A percentile compares a stretch with the other conserved stretches of the same genome.
Evolutionary conservation across 2,329 filamentous ascomycete genomes (phyloP).

Genomic region (Xylariaceae sp.): DNA sequence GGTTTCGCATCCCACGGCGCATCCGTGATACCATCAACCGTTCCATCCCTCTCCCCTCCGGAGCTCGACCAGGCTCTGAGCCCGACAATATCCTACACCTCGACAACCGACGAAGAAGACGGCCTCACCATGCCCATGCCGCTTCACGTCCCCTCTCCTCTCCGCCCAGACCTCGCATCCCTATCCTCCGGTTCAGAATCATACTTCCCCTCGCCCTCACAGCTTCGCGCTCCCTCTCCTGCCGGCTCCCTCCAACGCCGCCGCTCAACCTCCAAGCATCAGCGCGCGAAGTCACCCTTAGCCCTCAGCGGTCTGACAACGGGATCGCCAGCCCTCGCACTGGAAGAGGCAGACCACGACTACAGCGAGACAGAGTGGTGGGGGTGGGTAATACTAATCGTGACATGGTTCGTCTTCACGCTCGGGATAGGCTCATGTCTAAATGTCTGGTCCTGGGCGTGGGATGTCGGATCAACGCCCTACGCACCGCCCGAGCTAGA

Average conservation of each 20-base stretch:
- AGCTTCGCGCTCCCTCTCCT: conserved; percentile 16
- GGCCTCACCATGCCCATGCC: conserved; percentile 63
- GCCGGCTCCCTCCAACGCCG: conserved; percentile 38
- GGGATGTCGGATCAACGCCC: conserved; percentile 95
- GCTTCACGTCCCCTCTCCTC: conserved; percentile 39
- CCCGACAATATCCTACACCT: conserved; percentile 59
- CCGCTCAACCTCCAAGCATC: conserved; percentile 38
- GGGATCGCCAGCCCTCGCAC: conserved; percentile 40
- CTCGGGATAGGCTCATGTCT: conserved; percentile 94
- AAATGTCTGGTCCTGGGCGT: conserved; percentile 96
- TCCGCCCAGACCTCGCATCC: conserved; percentile 37
- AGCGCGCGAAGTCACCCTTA: conserved; percentile 57
- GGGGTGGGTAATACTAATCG: conserved; percentile 88
- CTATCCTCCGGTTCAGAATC: conserved; percentile 59
- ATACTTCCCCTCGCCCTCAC: conserved; percentile 47
- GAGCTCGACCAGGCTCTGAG: conserved; percentile 38
- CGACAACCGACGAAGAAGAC: conserved; percentile 83
- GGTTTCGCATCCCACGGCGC: conserved; percentile 38
- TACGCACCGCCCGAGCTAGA: conserved; percentile 94
- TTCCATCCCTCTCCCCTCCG: conserved; percentile 13
- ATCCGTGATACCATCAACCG: conserved; percentile 14
- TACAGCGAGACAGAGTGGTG: conserved; percentile 96
- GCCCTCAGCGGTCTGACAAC: conserved; percentile 52
- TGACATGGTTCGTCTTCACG: conserved; percentile 95
- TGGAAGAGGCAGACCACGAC: conserved; percentile 65